Base-by-base conservation (phyloP, 768 basidiomycete species). In the Mycena indigotica region DNA sequence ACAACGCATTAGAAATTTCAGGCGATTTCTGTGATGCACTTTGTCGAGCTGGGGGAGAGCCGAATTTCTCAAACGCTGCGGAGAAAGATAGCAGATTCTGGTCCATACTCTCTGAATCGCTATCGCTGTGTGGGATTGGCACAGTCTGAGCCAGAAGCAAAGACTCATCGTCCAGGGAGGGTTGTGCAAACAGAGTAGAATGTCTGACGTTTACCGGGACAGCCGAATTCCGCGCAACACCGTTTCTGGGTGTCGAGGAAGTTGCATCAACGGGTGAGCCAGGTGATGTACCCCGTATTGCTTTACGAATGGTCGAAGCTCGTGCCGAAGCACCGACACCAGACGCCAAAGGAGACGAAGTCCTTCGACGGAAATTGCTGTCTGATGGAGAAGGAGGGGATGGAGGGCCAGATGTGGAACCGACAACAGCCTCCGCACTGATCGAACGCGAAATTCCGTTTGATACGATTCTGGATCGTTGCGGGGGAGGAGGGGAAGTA, bases 61-160 rank as follows among this genome's bases (percentile, higher is more conserved):
- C 79, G 69, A 72, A 79, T 72, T 69, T 77, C 75, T 84, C 83
- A 62, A 81, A 88, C 19, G 86, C 84, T 23, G 85, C 75, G 1
- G 90, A 89, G 65, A 93, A 91, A 4, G 89, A 89, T 71, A 89
- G 78, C 17, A 84, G 73, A 62, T 91, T 85, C 24, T 80, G 76
- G 49, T 83, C 84, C 65, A 76, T 78, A 52, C 55, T 63, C 32
- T 89, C 90, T 0, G 85, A 88, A 65, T 91, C 89, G 61, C 80
- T 84, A 64, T 87, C 83, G 56, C 83, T 84, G 61, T 84, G 86
- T 2, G 91, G 90, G 19, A 91, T 78, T n/a, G 90, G 91, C 35
- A 91, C 85, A 24, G 77, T 76, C 56, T 86, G 83, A 1, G 91
- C 89, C 44, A 87, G 75, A 35, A 93, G 80, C 3, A 92, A 74